These are phyloP conservation scores for Inga leiocalycina DNA, from an alignment of 306 rosid genomes.

Conservation along the genomic window DNA sequence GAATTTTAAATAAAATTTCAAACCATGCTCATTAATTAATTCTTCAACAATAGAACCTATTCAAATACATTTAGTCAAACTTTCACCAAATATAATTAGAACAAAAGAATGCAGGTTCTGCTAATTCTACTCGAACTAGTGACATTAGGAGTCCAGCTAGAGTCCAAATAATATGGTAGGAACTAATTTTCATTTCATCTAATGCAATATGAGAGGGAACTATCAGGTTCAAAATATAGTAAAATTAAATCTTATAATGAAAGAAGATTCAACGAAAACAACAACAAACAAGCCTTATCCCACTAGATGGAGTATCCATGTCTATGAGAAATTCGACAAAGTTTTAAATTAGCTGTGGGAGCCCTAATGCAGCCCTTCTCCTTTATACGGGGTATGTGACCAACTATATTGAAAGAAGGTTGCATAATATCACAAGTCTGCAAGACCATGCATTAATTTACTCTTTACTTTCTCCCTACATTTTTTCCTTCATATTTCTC, in stretches of 20 bases:
- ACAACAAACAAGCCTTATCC: not conserved
- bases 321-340: not conserved
- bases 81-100: not conserved
- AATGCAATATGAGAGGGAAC: not conserved
- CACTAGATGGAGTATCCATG: not conserved
- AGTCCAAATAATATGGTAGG: not conserved
- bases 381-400: not conserved
- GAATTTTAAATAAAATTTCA: conserved; percentile 3
- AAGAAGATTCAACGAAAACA: not conserved
- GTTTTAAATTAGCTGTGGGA: not conserved
- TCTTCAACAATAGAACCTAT: not conserved
- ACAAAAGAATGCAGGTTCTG: conserved; percentile 7
- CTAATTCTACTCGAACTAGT: not conserved
- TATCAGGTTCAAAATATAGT: not conserved
- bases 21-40: not conserved
- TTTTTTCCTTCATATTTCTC: conserved; percentile 18
- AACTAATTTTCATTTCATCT: not conserved
- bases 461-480: conserved; percentile 19
- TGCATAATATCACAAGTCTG: conserved; percentile 11
- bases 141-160: not conserved
- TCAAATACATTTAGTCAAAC: not conserved
- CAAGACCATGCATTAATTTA: conserved; percentile 6
- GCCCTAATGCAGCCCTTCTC: not conserved
- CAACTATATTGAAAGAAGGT: not conserved
- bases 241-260: no score